Conservation (phyloP, 2,329 filamentous ascomycete genomes). For the Metarhizium humberi region DNA sequence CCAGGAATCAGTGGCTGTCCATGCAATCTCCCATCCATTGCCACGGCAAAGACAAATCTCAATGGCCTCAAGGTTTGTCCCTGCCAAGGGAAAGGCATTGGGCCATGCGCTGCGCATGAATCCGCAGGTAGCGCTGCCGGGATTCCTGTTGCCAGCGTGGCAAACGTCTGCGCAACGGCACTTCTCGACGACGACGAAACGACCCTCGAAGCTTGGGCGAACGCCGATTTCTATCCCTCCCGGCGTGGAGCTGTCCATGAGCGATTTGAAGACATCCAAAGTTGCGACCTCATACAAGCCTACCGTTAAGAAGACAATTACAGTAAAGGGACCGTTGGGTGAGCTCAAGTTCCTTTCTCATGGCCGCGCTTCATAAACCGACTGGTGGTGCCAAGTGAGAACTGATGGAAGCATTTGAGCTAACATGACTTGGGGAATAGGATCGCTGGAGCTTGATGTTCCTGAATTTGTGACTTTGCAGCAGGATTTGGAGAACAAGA, state of each 20-base stretch:
- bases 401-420: background rate
- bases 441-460: constrained; percentile 68
- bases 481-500: constrained; percentile 53
- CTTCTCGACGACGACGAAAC: constrained; percentile 63
- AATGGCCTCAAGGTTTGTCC: constrained; percentile 51
- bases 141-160: constrained; percentile 67
- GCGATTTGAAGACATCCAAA: constrained; percentile 47
- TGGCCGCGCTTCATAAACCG: background rate
- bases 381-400: background rate
- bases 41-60: constrained; percentile 8
- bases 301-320: constrained; percentile 57
- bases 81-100: constrained; percentile 51
- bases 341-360: constrained; percentile 15
- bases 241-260: constrained; percentile 67
- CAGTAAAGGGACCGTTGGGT: constrained; percentile 76
- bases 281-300: constrained; percentile 51
- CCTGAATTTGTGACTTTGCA: constrained; percentile 68
- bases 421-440: constrained; percentile 27
- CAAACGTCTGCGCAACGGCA: constrained; percentile 29
- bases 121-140: constrained; percentile 48
- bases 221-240: constrained; percentile 73
- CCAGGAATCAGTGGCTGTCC: background rate
- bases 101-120: constrained; percentile 43
- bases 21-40: background rate
- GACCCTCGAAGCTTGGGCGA: constrained; percentile 75